Percentiles rank a stretch among this genome's conserved stretches.
phyloP scores from a whole-genome alignment of 495 filamentous ascomycete genomes.

The Podospora pseudocomata region DNA sequence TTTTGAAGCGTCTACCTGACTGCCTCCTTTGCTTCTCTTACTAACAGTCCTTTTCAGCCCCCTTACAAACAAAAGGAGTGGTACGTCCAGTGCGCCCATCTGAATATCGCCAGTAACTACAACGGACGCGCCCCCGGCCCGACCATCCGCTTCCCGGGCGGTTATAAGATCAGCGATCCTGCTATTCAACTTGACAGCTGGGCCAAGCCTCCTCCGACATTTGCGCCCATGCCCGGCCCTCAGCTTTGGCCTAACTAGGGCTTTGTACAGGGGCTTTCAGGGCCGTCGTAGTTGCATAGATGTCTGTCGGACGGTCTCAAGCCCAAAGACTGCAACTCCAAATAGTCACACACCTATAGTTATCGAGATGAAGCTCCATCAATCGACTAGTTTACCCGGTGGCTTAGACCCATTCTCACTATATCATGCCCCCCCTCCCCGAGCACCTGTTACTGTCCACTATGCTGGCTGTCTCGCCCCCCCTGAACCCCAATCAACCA shows the following conservation, averaged over 20 bases:
- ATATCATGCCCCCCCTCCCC: too few relatives aligned
- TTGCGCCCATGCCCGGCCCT: slow-evolving; percentile 19
- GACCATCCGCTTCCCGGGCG: slow-evolving; percentile 15
- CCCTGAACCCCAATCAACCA: not conserved
- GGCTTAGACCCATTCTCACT: too few relatives aligned
- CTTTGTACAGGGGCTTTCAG: too few relatives aligned
- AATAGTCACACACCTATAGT: too few relatives aligned
- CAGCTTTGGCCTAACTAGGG: not conserved
- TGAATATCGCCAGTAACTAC: slow-evolving; percentile 36
- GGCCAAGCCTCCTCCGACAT: slow-evolving; percentile 20
- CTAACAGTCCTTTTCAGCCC: slow-evolving; percentile 11
- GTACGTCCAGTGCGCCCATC: slow-evolving; percentile 50
- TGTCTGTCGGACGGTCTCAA: too few relatives aligned
- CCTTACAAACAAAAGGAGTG: slow-evolving; percentile 43
- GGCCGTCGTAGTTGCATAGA: too few relatives aligned
- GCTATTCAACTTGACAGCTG: slow-evolving; percentile 19
- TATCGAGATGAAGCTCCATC: too few relatives aligned
- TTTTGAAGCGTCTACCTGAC: too few relatives aligned
- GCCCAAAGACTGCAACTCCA: too few relatives aligned
- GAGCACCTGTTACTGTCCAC: not conserved
- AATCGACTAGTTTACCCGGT: too few relatives aligned
- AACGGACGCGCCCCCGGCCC: slow-evolving; percentile 18
- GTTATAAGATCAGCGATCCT: slow-evolving; percentile 16
- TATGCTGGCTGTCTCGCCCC: not conserved
- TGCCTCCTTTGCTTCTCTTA: too few relatives aligned